Conservation (phyloP, 306 rosid species). For the Fragaria nilgerrensis region DNA sequence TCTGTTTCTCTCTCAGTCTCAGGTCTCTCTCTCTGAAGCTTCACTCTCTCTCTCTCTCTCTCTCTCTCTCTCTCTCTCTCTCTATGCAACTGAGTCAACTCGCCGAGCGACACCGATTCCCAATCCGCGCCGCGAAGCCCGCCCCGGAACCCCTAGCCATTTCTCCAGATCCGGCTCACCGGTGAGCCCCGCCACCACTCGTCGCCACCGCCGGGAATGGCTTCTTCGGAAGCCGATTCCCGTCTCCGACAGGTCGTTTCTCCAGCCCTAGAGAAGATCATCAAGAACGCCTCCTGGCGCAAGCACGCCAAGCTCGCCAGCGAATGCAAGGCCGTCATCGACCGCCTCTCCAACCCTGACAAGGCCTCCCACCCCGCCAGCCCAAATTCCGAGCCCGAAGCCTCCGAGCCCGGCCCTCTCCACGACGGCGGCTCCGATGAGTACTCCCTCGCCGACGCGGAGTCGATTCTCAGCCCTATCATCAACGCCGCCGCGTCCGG, state of each 20-base stretch:
- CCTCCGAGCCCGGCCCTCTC: slow-evolving; percentile 73
- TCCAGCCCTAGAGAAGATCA: slow-evolving; percentile 87
- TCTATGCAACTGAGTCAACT: slow-evolving; percentile 43
- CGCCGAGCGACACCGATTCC: slow-evolving; percentile 22
- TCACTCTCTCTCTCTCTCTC: not conserved
- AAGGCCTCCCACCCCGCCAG: slow-evolving; percentile 19
- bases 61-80: not conserved
- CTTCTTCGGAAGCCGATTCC: slow-evolving; percentile 99
- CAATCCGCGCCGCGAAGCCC: not conserved
- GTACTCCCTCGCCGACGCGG: slow-evolving; percentile 71
- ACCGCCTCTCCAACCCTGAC: slow-evolving; percentile 47
- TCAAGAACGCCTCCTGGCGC: slow-evolving; percentile 93
- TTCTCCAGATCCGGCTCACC: slow-evolving; percentile 38
- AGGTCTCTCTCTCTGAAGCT: not conserved
- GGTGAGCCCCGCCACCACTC: slow-evolving; percentile 28
- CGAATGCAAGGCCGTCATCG: slow-evolving; percentile 89
- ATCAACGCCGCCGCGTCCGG: slow-evolving; percentile 79
- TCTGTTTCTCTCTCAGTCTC: not conserved
- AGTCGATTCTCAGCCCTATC: slow-evolving; percentile 77
- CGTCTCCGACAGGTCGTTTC: slow-evolving; percentile 78
- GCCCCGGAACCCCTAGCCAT: slow-evolving; percentile 15
- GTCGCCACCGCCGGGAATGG: slow-evolving; percentile 79
- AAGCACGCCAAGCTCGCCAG: slow-evolving; percentile 87
- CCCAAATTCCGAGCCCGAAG: slow-evolving; percentile 49
- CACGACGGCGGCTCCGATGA: slow-evolving; percentile 79